Conservation (phyloP, 805 yeast species). For the Candida suzukii region DNA sequence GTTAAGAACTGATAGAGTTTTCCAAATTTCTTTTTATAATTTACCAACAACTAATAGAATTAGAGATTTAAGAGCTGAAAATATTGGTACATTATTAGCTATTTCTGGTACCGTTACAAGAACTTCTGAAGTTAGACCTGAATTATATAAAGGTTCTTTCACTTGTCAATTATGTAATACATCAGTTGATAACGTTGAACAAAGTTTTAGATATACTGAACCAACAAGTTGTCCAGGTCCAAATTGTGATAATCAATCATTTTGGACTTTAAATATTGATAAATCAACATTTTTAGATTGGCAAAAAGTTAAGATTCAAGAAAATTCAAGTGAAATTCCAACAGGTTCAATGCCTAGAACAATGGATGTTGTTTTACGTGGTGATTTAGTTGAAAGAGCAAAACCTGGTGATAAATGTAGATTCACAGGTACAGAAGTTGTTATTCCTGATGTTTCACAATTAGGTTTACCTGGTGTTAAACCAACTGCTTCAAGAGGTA, state of each 20-base stretch:
- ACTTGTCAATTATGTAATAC: constrained; percentile 87
- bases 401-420: constrained; percentile 96
- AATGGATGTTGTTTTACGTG: constrained; percentile 83
- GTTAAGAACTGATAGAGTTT: constrained; percentile 58
- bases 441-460: constrained; percentile 90
- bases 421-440: constrained; percentile 92
- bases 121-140: constrained; percentile 95
- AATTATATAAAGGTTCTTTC: constrained; percentile 78
- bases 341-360: constrained; percentile 99
- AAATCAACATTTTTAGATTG: constrained; percentile 90
- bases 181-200: constrained; percentile 82
- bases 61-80: constrained; percentile 85
- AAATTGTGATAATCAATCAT: constrained; percentile 76
- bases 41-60: constrained; percentile 77
- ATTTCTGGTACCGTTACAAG: constrained; percentile 94
- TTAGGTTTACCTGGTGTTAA: constrained; percentile 93
- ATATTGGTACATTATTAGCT: constrained; percentile 75
- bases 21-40: constrained; percentile 85
- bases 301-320: constrained; percentile 95
- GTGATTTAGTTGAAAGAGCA: constrained; percentile 91
- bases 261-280: constrained; percentile 77
- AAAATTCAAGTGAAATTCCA: constrained; percentile 93
- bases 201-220: constrained; percentile 86
- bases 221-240: constrained; percentile 90
- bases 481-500: constrained; percentile 71